These are phyloP conservation scores for Pachyrhizus erosus DNA, from an alignment of 306 rosid species.

Conservation along the genomic window DNA sequence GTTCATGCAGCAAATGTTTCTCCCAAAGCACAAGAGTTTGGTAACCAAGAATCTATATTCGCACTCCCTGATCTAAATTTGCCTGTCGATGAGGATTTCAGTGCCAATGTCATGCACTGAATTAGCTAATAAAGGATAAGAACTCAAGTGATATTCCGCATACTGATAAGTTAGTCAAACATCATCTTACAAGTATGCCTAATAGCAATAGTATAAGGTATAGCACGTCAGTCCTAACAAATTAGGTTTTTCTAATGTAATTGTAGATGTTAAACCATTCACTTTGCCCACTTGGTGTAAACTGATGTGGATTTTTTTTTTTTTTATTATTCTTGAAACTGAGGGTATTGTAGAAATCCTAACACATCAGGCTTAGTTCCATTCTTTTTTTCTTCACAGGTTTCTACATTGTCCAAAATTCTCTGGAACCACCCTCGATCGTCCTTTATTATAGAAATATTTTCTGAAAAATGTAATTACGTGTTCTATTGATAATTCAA, in stretches of 20 bases:
- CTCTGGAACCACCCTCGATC: slow-evolving; percentile 41
- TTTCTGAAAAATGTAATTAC: slow-evolving; percentile 48
- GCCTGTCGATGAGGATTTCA: slow-evolving; percentile 57
- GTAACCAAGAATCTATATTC: slow-evolving; percentile 48
- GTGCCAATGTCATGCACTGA: slow-evolving; percentile 38
- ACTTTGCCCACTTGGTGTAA: slow-evolving; percentile 39
- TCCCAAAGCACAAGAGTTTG: slow-evolving; percentile 50
- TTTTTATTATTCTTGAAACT: slow-evolving; percentile 39
- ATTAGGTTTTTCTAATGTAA: slow-evolving; percentile 54
- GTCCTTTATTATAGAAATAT: slow-evolving; percentile 38
- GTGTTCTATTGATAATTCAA: slow-evolving; percentile 32
- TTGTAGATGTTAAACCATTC: slow-evolving; percentile 54
- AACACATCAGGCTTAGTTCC: slow-evolving; percentile 44
- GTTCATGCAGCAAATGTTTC: slow-evolving; percentile 39
- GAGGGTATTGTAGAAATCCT: slow-evolving; percentile 59
- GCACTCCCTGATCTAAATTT: slow-evolving; percentile 88
- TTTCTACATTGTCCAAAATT: slow-evolving; percentile 44
- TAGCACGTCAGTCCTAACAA: slow-evolving; percentile 46
- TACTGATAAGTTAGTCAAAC: slow-evolving; percentile 33
- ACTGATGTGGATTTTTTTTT: slow-evolving; percentile 37
- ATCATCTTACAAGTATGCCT: slow-evolving; percentile 35
- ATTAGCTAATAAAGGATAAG: slow-evolving; percentile 44
- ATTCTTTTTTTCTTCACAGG: slow-evolving; percentile 40
- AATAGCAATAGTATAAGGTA: slow-evolving; percentile 35
- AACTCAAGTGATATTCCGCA: slow-evolving; percentile 39